These are phyloP conservation scores for Thielaviopsis musarum DNA, from an alignment of 2,329 filamentous ascomycete genomes.

Conservation along the genomic window DNA sequence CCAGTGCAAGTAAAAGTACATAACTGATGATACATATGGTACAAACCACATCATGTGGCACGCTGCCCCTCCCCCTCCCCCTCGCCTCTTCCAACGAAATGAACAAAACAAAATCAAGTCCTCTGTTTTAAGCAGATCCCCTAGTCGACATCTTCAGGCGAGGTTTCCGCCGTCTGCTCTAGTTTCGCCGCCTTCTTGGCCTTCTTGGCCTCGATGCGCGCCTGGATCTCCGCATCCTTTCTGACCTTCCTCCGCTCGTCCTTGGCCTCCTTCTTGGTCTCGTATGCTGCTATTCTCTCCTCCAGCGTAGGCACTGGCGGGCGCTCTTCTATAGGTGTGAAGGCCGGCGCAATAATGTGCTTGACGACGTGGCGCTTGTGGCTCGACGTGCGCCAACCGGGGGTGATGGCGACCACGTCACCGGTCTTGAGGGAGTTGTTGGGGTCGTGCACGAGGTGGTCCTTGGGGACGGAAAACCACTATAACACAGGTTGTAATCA, in stretches of 20 bases:
- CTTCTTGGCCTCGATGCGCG: conserved; percentile 5
- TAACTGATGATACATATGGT: conserved; percentile 10
- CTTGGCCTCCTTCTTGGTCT: conserved; percentile 39
- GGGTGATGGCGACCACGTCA: conserved; percentile 56
- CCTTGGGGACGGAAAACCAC: conserved; percentile 44
- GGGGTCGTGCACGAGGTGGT: conserved; percentile 64
- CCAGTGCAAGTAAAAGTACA: conserved; percentile 2
- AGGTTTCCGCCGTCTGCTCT: background rate
- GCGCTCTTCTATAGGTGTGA: conserved; percentile 43
- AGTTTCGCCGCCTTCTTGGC: conserved; percentile 4
- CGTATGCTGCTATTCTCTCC: conserved; percentile 39
- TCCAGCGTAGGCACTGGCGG: conserved; percentile 48
- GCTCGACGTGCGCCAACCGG: conserved; percentile 47
- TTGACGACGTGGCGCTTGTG: conserved; percentile 59
- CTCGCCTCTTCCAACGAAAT: background rate
- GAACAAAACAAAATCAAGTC: background rate
- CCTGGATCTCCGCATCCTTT: conserved; percentile 15
- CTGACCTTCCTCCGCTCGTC: conserved; percentile 31
- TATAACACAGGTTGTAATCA: conserved; percentile 9
- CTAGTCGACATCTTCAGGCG: background rate
- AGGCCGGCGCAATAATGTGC: conserved; percentile 53
- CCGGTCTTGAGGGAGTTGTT: conserved; percentile 54
- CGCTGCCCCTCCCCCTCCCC: background rate
- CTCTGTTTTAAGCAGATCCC: background rate
- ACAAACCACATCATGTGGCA: conserved; percentile 3